These are phyloP conservation scores for Tanacetum coccineum DNA, from an alignment of 129 eudicot species.

Conservation along the genomic window DNA sequence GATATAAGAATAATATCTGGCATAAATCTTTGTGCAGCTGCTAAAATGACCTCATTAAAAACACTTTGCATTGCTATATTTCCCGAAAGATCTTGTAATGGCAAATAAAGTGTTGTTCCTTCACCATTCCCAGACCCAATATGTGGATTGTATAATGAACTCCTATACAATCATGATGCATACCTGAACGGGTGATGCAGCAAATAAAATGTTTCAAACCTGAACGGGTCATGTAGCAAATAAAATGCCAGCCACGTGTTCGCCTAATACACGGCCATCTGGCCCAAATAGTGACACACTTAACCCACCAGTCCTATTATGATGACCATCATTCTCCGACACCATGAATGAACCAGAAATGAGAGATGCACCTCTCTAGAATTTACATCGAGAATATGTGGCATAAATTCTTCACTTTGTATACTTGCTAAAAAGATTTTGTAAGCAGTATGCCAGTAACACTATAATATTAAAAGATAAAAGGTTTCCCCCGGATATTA, in stretches of 20 bases:
- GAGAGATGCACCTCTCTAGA: too few species aligned
- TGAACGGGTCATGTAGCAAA: slow-evolving; percentile 63
- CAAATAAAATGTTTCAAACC: too few species aligned
- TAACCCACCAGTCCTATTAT: slow-evolving; percentile 42
- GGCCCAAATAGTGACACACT: slow-evolving; percentile 61
- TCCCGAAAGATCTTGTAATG: slow-evolving; percentile 82
- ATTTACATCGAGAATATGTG: too few species aligned
- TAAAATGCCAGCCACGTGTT: slow-evolving; percentile 73
- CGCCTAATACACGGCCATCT: slow-evolving; percentile 66
- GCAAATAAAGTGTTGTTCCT: slow-evolving; percentile 83
- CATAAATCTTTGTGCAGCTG: too few species aligned
- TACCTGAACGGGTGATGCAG: too few species aligned
- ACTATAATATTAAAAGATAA: too few species aligned
- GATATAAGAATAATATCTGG: too few species aligned
- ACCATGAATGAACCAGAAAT: too few species aligned
- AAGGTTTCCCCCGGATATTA: too few species aligned
- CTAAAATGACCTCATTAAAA: slow-evolving; percentile 50
- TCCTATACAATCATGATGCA: too few species aligned
- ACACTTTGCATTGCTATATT: slow-evolving; percentile 77
- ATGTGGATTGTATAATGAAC: too few species aligned
- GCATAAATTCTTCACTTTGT: slow-evolving; percentile 45
- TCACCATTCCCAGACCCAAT: slow-evolving; percentile 65
- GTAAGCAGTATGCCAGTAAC: too few species aligned
- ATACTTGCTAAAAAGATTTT: slow-evolving; percentile 33
- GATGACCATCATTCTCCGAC: slow-evolving; percentile 36